Evolutionary conservation across 495 filamentous ascomycete species (phyloP), one percentile per base, ranked within the genome.

Genomic region (Hypoxylon crocopeplum): DNA sequence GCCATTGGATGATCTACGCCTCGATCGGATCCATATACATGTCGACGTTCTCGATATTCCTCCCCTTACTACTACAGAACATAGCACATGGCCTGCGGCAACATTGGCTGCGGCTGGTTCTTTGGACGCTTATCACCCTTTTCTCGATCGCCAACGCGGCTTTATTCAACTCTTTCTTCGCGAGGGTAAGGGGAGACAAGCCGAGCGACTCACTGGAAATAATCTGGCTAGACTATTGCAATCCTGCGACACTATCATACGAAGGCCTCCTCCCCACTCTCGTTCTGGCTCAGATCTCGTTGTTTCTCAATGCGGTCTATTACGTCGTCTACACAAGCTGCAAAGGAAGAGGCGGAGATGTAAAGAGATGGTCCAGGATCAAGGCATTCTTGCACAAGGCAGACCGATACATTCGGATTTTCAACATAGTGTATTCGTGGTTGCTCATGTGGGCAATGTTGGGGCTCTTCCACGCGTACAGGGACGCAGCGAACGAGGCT

Each of bases 391-490:
- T 25, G 33, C 32, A 47, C 11, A 32, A 12, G 29, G 12, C 21
- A 16, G 7, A 3, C 1, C 32, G n/a, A 16, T 54, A 33, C 11
- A 46, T 53, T 10, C 33, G 29, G 16, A 4, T 22, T 2, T 13
- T 54, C 7, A 48, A 54, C 22, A 12, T 24, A 17, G 27, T 44
- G 6, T 1, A 48, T 12, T 52, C 13, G 17, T 48, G 15, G 10
- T 2, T 48, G 41, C 21, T 61, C 22, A 61, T 61, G 57, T 61
- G 57, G 57, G 20, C 40, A 8, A 53, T 61, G 34, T n/a, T 61
- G 7, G 41, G 13, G 12, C 15, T 48, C n/a, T 61, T 61, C 33
- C 24, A 47, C 11, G n/a, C 5, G 2, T 61, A 48, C n/a, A 38
- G 57, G 13, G 40, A 32, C 13, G 1, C 11, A 1, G 48, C 54